These are phyloP conservation scores for Suhomyces pyralidae DNA, from an alignment of 805 yeast genomes.

Conservation along the genomic window DNA sequence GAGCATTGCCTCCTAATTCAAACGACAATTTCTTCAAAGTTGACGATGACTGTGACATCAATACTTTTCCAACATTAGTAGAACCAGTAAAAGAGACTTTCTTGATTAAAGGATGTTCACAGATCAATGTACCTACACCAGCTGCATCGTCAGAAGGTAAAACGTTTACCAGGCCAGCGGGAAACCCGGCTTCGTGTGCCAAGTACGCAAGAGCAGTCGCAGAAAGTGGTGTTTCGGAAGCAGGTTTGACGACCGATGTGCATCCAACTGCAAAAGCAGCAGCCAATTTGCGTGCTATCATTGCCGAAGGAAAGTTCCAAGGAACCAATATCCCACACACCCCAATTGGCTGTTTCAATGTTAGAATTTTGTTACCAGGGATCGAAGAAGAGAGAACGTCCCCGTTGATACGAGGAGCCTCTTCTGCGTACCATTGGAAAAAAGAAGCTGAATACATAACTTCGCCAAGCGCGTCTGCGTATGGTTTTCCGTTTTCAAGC, in stretches of 20 bases:
- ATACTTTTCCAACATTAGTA: slow-evolving; percentile 65
- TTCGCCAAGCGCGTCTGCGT: slow-evolving; percentile 71
- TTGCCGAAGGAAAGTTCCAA: slow-evolving; percentile 82
- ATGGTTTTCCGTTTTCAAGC: slow-evolving; percentile 73
- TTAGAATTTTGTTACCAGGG: slow-evolving; percentile 48
- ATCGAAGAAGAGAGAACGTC: slow-evolving; percentile 57
- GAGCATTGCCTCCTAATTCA: slow-evolving; percentile 82
- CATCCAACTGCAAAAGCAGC: slow-evolving; percentile 83
- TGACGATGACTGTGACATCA: slow-evolving; percentile 58
- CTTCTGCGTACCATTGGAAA: slow-evolving; percentile 88
- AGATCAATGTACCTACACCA: slow-evolving; percentile 52
- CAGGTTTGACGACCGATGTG: slow-evolving; percentile 74
- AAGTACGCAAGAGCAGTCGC: slow-evolving; percentile 66
- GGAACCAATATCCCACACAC: slow-evolving; percentile 79
- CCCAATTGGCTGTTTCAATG: slow-evolving; percentile 74
- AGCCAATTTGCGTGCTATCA: slow-evolving; percentile 71
- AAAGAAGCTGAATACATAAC: slow-evolving; percentile 66
- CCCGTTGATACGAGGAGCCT: slow-evolving; percentile 72
- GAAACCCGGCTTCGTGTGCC: slow-evolving; percentile 66
- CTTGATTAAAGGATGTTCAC: slow-evolving; percentile 48
- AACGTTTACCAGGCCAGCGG: slow-evolving; percentile 65
- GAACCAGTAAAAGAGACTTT: slow-evolving; percentile 80
- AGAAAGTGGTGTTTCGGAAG: slow-evolving; percentile 69
- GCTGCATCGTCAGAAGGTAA: slow-evolving; percentile 49
- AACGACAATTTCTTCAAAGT: slow-evolving; percentile 68